A percentile compares a stretch with the other conserved stretches of the same genome.
Conservation (phyloP, 495 filamentous ascomycete genomes). For the Tuber umbilicatum region DNA sequence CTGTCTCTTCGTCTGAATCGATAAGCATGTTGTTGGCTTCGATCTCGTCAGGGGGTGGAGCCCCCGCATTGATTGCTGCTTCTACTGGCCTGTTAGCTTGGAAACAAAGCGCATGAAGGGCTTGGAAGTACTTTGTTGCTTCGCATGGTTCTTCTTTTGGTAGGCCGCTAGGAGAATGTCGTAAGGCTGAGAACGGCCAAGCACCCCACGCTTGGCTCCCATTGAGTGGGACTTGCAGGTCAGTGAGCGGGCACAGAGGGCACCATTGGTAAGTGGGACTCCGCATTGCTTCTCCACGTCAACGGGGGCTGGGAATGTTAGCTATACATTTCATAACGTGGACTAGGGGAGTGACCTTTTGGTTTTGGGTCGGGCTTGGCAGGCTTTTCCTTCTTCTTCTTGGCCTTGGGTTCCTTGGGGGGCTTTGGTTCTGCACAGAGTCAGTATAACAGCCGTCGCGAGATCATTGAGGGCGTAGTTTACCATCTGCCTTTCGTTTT, state of each 20-base stretch:
- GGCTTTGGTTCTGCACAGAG: slow-evolving; percentile 39
- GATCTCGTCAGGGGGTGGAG: slow-evolving; percentile 81
- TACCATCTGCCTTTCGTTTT: slow-evolving; percentile 85
- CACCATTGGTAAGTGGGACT: slow-evolving; percentile 64
- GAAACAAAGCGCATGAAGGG: neutral
- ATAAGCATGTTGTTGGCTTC: slow-evolving; percentile 64
- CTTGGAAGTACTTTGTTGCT: slow-evolving; percentile 70
- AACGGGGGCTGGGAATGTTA: slow-evolving; percentile 58
- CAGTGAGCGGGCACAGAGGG: slow-evolving; percentile 80
- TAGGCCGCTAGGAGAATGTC: slow-evolving; percentile 89
- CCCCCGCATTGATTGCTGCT: slow-evolving; percentile 87
- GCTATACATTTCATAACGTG: slow-evolving; percentile 4
- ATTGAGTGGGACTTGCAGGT: slow-evolving; percentile 97
- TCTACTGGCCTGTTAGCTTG: slow-evolving; percentile 51
- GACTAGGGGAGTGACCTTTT: slow-evolving; percentile 54
- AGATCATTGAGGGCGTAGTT: neutral
- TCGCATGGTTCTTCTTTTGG: slow-evolving; percentile 98
- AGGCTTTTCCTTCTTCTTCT: slow-evolving; percentile 96
- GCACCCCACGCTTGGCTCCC: slow-evolving; percentile 88
- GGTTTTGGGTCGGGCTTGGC: slow-evolving; percentile 82
- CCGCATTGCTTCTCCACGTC: slow-evolving; percentile 97
- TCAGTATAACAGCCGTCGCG: neutral
- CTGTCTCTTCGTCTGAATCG: slow-evolving; percentile 89
- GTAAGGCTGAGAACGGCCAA: slow-evolving; percentile 84
- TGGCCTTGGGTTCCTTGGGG: slow-evolving; percentile 63